A percentile compares a stretch with the other conserved stretches of the same genome.
phyloP scores from a whole-genome alignment of 108 stramenopile species.

The Cyclotella sp. region DNA sequence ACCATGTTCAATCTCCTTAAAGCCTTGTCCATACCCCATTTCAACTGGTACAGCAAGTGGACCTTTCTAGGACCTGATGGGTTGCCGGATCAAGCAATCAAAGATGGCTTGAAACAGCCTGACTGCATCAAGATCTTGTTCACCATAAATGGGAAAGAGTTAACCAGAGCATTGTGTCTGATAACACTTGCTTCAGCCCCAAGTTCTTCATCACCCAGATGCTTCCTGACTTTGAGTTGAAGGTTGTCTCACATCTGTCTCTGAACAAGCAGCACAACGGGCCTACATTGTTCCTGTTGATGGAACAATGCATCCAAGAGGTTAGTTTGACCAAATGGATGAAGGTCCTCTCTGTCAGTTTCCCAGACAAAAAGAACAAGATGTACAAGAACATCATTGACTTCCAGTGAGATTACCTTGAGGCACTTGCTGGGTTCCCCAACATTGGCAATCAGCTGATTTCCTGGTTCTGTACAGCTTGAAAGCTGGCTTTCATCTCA shows the following conservation, averaged over 20 bases:
- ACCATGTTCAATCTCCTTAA: neutral
- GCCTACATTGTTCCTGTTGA: neutral
- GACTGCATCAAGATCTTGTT: neutral
- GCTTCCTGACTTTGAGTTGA: too few species aligned
- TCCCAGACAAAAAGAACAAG: neutral
- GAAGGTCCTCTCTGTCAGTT: neutral
- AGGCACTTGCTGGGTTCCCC: slow-evolving; percentile 15
- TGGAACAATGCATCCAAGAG: neutral
- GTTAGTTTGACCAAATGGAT: neutral
- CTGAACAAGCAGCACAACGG: neutral
- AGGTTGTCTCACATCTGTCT: neutral
- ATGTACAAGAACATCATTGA: neutral
- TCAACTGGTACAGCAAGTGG: neutral
- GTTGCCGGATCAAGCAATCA: neutral
- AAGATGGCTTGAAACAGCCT: neutral
- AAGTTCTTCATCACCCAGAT: neutral
- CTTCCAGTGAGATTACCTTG: neutral
- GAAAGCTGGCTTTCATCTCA: neutral
- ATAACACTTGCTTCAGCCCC: neutral
- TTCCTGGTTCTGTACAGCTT: neutral
- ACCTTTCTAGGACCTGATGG: neutral
- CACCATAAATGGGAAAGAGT: neutral
- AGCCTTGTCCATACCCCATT: too few species aligned
- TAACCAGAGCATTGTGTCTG: neutral
- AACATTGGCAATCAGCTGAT: neutral